phyloP scores from a whole-genome alignment of 306 rosid species.

The Styphnolobium japonicum region DNA sequence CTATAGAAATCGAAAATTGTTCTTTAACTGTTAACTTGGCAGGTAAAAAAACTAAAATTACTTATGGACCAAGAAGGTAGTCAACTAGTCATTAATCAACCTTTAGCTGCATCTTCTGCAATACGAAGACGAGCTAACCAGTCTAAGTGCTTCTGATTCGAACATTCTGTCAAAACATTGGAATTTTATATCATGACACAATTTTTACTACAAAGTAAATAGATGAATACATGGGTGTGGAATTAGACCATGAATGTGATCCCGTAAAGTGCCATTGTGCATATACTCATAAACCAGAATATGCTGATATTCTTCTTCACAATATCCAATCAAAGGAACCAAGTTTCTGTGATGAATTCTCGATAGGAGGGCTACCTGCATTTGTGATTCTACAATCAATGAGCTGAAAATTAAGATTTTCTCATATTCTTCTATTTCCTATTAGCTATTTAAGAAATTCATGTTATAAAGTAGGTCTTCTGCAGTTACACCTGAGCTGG shows the following conservation, averaged over 20 bases:
- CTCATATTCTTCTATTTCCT: background rate
- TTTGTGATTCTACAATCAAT: slow-evolving; percentile 28
- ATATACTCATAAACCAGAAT: slow-evolving; percentile 89
- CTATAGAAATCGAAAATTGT: slow-evolving; percentile 40
- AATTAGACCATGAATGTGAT: slow-evolving; percentile 73
- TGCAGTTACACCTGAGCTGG: background rate
- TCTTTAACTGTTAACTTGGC: slow-evolving; percentile 16
- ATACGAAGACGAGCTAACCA: slow-evolving; percentile 84
- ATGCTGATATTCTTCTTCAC: slow-evolving; percentile 85
- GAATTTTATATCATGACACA: slow-evolving; percentile 12
- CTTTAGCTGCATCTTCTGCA: slow-evolving; percentile 98
- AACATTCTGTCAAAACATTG: slow-evolving; percentile 50
- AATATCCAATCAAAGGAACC: slow-evolving; percentile 95
- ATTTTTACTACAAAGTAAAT: background rate
- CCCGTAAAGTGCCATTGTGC: slow-evolving; percentile 96
- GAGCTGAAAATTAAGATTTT: background rate
- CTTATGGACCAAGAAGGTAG: slow-evolving; percentile 18
- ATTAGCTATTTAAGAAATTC: background rate
- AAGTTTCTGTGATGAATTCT: slow-evolving; percentile 96
- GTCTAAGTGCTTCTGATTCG: slow-evolving; percentile 54
- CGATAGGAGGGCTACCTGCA: slow-evolving; percentile 90
- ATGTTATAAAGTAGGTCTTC: background rate
- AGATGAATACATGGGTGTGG: slow-evolving; percentile 21
- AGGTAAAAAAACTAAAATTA: slow-evolving; percentile 20
- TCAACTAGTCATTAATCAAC: slow-evolving; percentile 40